These are phyloP conservation scores for Westerdykella sp. DNA, from an alignment of 2,329 filamentous ascomycete species.

Conservation along the genomic window DNA sequence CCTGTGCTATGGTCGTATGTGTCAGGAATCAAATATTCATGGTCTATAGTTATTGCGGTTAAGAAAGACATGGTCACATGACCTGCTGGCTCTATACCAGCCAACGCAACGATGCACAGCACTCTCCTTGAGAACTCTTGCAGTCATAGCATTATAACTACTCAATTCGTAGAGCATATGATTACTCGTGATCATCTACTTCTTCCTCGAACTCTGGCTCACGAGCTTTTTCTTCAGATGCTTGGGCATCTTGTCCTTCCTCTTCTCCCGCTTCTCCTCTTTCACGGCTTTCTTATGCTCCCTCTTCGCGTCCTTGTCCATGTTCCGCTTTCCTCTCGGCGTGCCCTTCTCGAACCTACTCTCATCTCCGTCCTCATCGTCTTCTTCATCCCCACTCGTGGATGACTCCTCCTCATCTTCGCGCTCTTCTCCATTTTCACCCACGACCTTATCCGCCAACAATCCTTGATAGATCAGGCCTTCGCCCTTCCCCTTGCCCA, in stretches of 20 bases:
- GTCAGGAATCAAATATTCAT: too few species aligned
- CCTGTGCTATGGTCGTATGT: too few species aligned
- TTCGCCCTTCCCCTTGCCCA: constrained; percentile 65
- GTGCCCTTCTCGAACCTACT: constrained; percentile 31
- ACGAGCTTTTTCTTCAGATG: constrained; percentile 88
- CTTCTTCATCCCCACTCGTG: constrained; percentile 3
- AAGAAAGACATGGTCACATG: too few species aligned
- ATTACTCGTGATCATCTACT: constrained; percentile 36
- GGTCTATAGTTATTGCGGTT: too few species aligned
- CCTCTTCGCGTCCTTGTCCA: constrained; percentile 86
- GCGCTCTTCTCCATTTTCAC: constrained; percentile 12
- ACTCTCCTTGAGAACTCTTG: too few species aligned
- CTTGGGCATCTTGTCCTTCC: constrained; percentile 95
- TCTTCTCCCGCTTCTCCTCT: constrained; percentile 88
- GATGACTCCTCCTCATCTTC: constrained; percentile 35
- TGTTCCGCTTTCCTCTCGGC: constrained; percentile 51
- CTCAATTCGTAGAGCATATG: too few species aligned
- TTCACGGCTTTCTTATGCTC: constrained; percentile 87
- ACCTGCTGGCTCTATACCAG: too few species aligned
- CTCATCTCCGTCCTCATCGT: constrained; percentile 23
- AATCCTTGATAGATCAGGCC: constrained; percentile 82
- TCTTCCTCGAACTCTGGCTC: constrained; percentile 54
- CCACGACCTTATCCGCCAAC: constrained; percentile 61
- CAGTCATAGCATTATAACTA: too few species aligned
- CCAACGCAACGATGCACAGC: too few species aligned